Conservation (phyloP, 1,284 basidiomycete species). For the Tausonia pullulans region DNA sequence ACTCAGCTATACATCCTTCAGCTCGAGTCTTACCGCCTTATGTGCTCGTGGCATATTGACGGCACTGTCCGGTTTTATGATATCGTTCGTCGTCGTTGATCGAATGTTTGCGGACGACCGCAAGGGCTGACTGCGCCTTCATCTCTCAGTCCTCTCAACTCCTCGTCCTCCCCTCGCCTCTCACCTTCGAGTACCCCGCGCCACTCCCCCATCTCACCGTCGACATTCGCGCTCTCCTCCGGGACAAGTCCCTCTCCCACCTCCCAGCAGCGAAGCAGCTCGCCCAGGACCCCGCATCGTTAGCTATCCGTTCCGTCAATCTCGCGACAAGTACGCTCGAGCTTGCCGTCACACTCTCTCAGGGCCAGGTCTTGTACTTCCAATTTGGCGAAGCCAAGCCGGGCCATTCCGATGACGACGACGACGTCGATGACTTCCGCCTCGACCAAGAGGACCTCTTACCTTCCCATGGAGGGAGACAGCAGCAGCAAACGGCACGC, state of each 20-base stretch:
- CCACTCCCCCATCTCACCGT: conserved; percentile 53
- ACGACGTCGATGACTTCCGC: neutral
- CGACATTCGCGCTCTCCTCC: conserved; percentile 42
- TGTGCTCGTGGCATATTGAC: conserved; percentile 56
- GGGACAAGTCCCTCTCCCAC: conserved; percentile 28
- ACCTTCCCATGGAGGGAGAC: too few species aligned
- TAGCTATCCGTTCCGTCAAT: conserved; percentile 44
- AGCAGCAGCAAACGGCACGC: too few species aligned
- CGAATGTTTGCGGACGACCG: conserved; percentile 12
- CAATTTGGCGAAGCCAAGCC: conserved; percentile 38
- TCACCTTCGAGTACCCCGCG: conserved; percentile 47
- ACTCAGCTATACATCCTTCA: conserved; percentile 17
- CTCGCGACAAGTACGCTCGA: conserved; percentile 58
- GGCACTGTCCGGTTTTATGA: conserved; percentile 57
- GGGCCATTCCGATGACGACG: neutral
- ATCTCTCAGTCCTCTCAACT: conserved; percentile 46
- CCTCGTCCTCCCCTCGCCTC: conserved; percentile 40
- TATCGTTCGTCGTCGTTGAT: conserved; percentile 17
- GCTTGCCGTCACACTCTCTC: conserved; percentile 48
- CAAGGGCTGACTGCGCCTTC: conserved; percentile 8
- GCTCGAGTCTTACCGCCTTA: conserved; percentile 51
- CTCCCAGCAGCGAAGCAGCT: conserved; percentile 30
- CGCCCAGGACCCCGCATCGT: conserved; percentile 29
- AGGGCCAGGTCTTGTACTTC: conserved; percentile 57
- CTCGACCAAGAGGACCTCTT: conserved; percentile 2